Base-by-base conservation (phyloP, 495 filamentous ascomycete genomes). In the Penicillium lividum region DNA sequence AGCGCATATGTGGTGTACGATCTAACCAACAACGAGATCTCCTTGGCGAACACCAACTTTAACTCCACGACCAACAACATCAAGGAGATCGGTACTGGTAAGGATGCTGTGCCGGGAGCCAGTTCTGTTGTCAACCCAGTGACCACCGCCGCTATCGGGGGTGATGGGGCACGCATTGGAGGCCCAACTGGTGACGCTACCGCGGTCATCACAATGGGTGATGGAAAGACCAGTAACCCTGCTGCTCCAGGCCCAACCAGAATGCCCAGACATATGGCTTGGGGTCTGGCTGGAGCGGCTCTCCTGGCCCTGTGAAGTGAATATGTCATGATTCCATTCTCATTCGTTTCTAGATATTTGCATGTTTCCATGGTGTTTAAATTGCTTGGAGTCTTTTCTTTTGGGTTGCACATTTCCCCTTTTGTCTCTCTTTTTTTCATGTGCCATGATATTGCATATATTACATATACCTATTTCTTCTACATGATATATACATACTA, bases 1-100 rank as follows among this genome's bases (percentile, higher is more conserved):
- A 90, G 86, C 34, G 92, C 93, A 0, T 98, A 97, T 65, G 86
- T 97, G 29, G 93, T 98, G 0, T 97, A 92, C 66, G 93, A 97
- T 64, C 76, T 97, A 15, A 81, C 79, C 13, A 96, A 93, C 68
- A 91, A 97, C 72, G 82, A 92, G 73, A 93, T 98, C 56, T 89
- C 87, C 10, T 72, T 98, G 40, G 93, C 91, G 11, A 89, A 90
- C 66, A 94, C 93, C 1, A 85, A 84, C 46, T 96, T 95, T 74
- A 91, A 97, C 66, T 73, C 84, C 5, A 89, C 86, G 0, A 62
- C 71, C 5, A 80, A 80, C 25, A 80, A 84, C 45, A 75, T 97
- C 47, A 60, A 80, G 15, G 93, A 96, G 72, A 96, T 98, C 57
- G 81, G 81, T 5, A 80, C 76, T 5, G 90, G 90, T 0, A 68